These are phyloP conservation scores for Dendrobium nobile DNA, from an alignment of 106 monocot genomes.

Conservation along the genomic window DNA sequence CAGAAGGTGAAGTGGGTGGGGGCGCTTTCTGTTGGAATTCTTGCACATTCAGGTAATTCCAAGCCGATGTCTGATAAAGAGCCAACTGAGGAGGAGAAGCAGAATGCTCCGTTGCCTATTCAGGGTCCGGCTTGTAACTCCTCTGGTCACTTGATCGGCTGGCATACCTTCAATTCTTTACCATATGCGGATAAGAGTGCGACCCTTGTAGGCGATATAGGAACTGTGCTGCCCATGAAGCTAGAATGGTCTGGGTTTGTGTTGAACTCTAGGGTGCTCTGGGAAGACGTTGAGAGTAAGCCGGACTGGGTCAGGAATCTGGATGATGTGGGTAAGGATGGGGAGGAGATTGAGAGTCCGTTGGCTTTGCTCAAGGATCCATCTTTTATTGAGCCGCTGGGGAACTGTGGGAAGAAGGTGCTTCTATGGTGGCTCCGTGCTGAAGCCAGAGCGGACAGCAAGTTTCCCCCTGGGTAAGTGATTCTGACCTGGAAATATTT, in stretches of 20 bases:
- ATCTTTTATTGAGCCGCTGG: conserved; percentile 63
- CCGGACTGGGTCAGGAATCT: conserved; percentile 69
- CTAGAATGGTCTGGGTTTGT: conserved; percentile 92
- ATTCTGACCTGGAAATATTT: neutral
- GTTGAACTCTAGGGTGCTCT: conserved; percentile 68
- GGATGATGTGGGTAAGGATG: conserved; percentile 27
- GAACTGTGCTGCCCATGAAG: conserved; percentile 40
- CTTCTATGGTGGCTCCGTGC: conserved; percentile 78
- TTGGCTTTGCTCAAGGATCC: conserved; percentile 52
- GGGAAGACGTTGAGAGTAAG: conserved; percentile 47
- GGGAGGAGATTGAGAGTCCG: conserved; percentile 52
- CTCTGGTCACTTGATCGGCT: conserved; percentile 58
- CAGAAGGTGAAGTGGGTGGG: conserved; percentile 82
- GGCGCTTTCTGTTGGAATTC: conserved; percentile 66
- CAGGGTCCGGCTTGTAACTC: conserved; percentile 83
- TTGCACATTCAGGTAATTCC: conserved; percentile 44
- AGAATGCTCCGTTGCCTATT: conserved; percentile 42
- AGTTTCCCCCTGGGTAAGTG: conserved; percentile 66
- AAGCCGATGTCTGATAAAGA: conserved; percentile 10
- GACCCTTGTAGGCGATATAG: conserved; percentile 45
- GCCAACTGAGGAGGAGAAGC: conserved; percentile 24
- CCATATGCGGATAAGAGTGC: conserved; percentile 39
- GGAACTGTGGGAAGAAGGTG: conserved; percentile 78
- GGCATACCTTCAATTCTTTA: conserved; percentile 63
- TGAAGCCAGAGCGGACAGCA: conserved; percentile 74